These are phyloP conservation scores for Lithospermum erythrorhizon DNA, from an alignment of 257 asterid species.

Conservation along the genomic window DNA sequence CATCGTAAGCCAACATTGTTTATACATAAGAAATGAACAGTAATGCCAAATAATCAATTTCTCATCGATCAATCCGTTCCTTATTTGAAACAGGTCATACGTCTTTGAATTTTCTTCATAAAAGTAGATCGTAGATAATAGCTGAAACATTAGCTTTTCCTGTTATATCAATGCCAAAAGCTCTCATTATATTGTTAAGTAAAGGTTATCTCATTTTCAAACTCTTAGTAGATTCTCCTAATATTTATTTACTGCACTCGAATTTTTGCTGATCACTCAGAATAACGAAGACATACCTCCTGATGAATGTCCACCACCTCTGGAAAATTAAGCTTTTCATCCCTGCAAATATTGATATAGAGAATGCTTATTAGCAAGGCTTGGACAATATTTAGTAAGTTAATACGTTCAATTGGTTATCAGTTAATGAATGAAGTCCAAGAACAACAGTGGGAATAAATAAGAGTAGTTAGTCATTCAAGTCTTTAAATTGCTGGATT, in stretches of 20 bases:
- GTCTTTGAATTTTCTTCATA: not conserved
- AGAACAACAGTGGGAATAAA: too few species aligned
- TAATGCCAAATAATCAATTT: not conserved
- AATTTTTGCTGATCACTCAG: not conserved
- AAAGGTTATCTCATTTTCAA: not conserved
- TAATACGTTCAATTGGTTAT: not conserved
- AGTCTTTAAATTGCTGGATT: too few species aligned
- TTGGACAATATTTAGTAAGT: not conserved
- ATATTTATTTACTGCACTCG: not conserved
- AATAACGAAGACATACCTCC: slow-evolving; percentile 42
- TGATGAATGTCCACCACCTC: slow-evolving; percentile 43
- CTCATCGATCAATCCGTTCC: not conserved
- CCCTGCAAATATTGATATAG: slow-evolving; percentile 33
- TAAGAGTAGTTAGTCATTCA: too few species aligned
- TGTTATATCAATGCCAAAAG: not conserved
- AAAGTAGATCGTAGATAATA: not conserved
- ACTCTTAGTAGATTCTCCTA: slow-evolving; percentile 3
- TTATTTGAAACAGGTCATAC: not conserved
- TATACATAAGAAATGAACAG: not conserved
- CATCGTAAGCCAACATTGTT: not conserved
- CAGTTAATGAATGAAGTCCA: too few species aligned
- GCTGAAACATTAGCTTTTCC: not conserved
- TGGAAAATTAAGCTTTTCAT: slow-evolving; percentile 62
- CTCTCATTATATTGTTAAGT: not conserved
- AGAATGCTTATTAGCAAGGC: not conserved